Evolutionary conservation across 2,329 filamentous ascomycete genomes (phyloP), one percentile per base, ranked within the genome.

Genomic region (Simplicillium aogashimaense): DNA sequence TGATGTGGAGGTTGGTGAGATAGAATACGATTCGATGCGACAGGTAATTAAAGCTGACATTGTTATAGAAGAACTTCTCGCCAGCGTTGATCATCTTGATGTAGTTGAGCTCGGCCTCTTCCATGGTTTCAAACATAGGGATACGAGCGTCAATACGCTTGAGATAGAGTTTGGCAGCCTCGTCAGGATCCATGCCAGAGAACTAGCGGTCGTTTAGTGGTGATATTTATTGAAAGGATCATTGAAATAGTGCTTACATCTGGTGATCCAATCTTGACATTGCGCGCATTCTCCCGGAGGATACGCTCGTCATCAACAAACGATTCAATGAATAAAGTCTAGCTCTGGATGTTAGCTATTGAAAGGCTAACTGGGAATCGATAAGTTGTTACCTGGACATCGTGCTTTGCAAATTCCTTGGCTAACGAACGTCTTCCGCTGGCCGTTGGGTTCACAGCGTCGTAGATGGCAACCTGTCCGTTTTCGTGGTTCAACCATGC

Each of bases 41-140:
- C 28, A 98, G 74, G 56, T 98, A 98, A 52, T 89, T 90, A 60
- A 98, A 97, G 55, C 83, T 89, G 58, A 92, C 86, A 50, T 97
- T 95, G 66, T 98, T 98, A 63, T 97, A 90, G 52, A 90, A 83
- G 55, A 98, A 83, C 50, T 87, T 81, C 55, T 90, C 80, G 35
- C 92, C 92, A 7, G 92, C 92, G 51, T 98, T 98, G 58, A 97
- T 94, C 90, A 98, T 95, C 68, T 95, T 95, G 66, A 98, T 90
- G 65, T 90, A 98, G 59, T 97, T 95, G 47, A 98, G 73, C 49
- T 97, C 89, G 25, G 75, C 73, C 60, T 98, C 92, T 53, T 89
- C 76, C 88, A 98, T 97, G 1, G 87, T 94, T 65, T 98, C 89
- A 52, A 95, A 98, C 43, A 90, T 82, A 15, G 92, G 92, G 44